Evolutionary conservation across 2,329 filamentous ascomycete species (phyloP), one percentile per base, ranked within the genome.

Genomic region (Calycina herbarum): DNA sequence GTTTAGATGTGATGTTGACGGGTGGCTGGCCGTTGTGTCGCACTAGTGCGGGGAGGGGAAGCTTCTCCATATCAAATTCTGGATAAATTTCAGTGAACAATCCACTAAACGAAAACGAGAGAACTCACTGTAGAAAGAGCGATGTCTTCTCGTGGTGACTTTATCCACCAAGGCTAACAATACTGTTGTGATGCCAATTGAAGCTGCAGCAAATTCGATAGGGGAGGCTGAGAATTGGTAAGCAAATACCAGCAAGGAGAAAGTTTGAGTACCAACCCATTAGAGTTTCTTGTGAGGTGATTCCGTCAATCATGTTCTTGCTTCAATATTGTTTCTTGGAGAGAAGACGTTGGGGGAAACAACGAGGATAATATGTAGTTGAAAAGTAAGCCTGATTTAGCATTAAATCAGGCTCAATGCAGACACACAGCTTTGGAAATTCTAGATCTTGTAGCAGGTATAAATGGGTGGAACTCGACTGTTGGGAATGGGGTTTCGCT

Each of bases 21-120:
- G 54, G 57, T 20, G 57, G 57, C 13, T 45, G 42, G 61, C 61
- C 27, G 57, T 57, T 38, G 17, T 31, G 38, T 56, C 51, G n/a
- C 24, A 40, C 31, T 17, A 58, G 38, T 13, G 27, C 31, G 2
- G 38, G 42, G 33, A 61, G 20, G 20, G 51, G 58, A 17, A 59
- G 64, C 24, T 59, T 63, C 31, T 59, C 48, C 27, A 60, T 29
- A 35, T 59, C 57, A 24, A 54, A 56, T 35, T 40, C 62, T 64
- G 27, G 27, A 15, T 13, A 40, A 20, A 11, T 7, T 13, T 64
- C 27, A 56, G 62, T 11, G 51, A 48, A 27, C 3, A 20, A 17
- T 35, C 11, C 7, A 3, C 6, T 5, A 6, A 56, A 29, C 33
- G 13, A 17, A 13, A 24, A 38, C 2, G 17, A 35, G 13, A 57